Evolutionary conservation across 2,329 filamentous ascomycete species (phyloP), one percentile per base, ranked within the genome.

Genomic region (Sphaerulina vaccinii): DNA sequence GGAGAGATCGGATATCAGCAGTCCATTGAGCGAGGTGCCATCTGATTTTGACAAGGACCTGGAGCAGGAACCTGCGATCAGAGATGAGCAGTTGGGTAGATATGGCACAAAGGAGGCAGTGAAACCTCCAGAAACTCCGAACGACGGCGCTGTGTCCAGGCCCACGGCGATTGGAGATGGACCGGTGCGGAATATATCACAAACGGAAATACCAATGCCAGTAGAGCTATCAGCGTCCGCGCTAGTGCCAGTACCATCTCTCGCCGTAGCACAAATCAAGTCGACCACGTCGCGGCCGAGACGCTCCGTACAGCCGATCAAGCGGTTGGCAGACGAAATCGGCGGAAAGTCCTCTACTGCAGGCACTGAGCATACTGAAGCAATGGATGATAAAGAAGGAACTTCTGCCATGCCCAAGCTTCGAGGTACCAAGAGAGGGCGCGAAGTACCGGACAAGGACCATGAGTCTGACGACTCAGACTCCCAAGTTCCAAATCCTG

Each of bases 291-390:
- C 40, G 29, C 48, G 48, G 15, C 19, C 40, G 13, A 38, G 40
- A 21, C 48, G 48, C 18, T 37, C 40, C 2, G 13, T 32, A 1
- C 44, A 45, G 40, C 48, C 48, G 11, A 27, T 45, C 6, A 5
- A 29, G 2, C 24, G 48, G 18, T 45, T 44, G 22, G 32, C 22
- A 5, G 16, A 42, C 13, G 39, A 42, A 15, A 18, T n/a, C 9
- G 39, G 22, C 11, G 22, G 13, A 15, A 23, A 21, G 15, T 32
- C 21, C 21, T n/a, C 32, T 3, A 22, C 19, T 10, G 48, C 18
- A 21, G 27, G n/a, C 9, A 10, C 6, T 10, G 27, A 32, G 27
- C n/a, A n/a, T n/a, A 8, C 27, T 10, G 8, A 32, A 10, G 27
- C 27, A 32, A 13, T 11, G 27, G 27, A 32, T 32, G 10, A 32